Base-by-base conservation (phyloP, 495 filamentous ascomycete genomes). In the Podospora tetraspora region DNA sequence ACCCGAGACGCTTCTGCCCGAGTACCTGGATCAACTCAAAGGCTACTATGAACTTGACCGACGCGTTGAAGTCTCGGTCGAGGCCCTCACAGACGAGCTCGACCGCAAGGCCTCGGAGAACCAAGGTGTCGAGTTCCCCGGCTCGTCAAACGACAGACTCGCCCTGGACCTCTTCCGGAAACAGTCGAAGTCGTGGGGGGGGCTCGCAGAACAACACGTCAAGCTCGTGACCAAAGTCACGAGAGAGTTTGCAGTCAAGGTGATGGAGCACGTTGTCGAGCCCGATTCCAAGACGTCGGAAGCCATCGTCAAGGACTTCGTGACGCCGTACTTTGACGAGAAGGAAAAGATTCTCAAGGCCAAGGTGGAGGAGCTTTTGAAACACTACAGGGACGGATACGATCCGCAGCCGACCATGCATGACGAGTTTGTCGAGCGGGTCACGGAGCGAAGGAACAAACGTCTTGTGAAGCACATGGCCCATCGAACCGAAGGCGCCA, bases 361-460 rank as follows among this genome's bases (percentile, higher is more conserved):
- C 6, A 82, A 83, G 64, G 58, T 82, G 9, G 69, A 76, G 19
- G 81, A 83, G 34, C 72, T 83, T 34, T 70, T 83, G 6, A 71
- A 65, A 8, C 77, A 77, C 13, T 80, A 78, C 64, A 75, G 73
- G 25, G 69, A 30, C 6, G 72, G 68, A 7, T 64, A 68, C 8
- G 68, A 64, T 19, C 62, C 66, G 7, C 61, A 68, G 22, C 66
- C 52, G 19, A 52, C 43, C 57, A 58, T 74, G 21, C 61, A 70
- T 8, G n/a, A 30, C 5, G 67, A 71, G 4, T 69, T 71, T 34
- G 21, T 21, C 25, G 3, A 59, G 19, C 8, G 16, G 61, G 22
- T 64, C 63, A 59, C 58, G 56, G 22, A 22, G 13, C 57, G 27
- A 57, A 57, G 34, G 37, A 60, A 64, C 37, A 58, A 30, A 11